Base-by-base conservation (phyloP, 2,329 filamentous ascomycete genomes). In the Colletotrichum orbiculare region DNA sequence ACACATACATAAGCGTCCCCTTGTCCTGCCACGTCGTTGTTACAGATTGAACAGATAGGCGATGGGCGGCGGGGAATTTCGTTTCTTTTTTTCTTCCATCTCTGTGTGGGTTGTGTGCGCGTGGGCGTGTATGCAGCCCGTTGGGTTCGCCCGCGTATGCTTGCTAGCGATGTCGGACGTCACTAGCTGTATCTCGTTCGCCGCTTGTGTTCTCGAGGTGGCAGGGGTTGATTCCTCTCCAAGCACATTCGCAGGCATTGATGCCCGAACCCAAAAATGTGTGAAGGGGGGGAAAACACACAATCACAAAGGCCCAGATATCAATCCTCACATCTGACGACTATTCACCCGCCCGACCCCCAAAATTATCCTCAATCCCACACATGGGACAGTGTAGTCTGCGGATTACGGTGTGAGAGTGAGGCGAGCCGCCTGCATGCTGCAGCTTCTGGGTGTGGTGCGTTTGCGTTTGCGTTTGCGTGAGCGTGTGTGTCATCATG, bases 41-140 rank as follows among this genome's bases (percentile, higher is more conserved):
- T 62, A 52, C 62, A 62, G 62, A 65, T 65, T 57, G 49, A 61
- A 58, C 45, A 61, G 62, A 65, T 65, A 46, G 57, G 62, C 62
- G 62, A 61, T 45, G 46, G 42, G 50, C 45, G 50, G 38, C 41
- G 57, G 58, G 57, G 49, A 48, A 34, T 11, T 34, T 11, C 25
- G 46, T 48, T 10, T 48, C 11, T 11, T 34, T 17, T 4, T 10
- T 17, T 10, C 17, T 10, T n/a, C 13, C 15, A 17, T 17, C n/a
- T n/a, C 13, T 17, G 10, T 47, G n/a, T 25, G 8, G n/a, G 5
- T 2, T 48, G 7, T 58, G 25, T 38, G 48, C 42, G 17, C n/a
- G 55, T 11, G 38, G 52, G 62, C 57, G 62, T 47, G 62, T 65
- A 42, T 56, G 37, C 58, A 56, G 52, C 41, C 34, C 34, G 37